phyloP scores from a whole-genome alignment of 1,139 yeast genomes.

The Diutina siamensis region DNA sequence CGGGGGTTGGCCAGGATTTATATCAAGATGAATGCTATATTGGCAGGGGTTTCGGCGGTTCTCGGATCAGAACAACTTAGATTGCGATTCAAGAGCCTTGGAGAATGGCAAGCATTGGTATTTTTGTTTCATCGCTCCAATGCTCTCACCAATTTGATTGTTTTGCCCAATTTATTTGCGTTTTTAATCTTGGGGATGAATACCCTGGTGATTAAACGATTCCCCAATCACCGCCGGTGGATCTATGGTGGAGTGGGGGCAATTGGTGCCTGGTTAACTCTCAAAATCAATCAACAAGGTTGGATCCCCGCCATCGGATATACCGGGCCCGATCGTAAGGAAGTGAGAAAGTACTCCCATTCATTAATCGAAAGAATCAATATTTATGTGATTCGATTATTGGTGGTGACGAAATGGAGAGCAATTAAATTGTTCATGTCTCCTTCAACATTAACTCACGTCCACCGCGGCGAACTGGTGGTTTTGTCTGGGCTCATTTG shows the following conservation, averaged over 20 bases:
- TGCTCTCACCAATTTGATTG: neutral
- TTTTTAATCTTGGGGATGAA: neutral
- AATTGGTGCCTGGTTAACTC: neutral
- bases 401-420: slow-evolving; percentile 3
- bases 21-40: neutral
- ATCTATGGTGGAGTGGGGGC: neutral
- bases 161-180: neutral
- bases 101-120: neutral
- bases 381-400: neutral
- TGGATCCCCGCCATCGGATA: neutral
- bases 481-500: neutral
- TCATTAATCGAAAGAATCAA: neutral
- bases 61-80: neutral
- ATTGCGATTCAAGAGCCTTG: neutral
- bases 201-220: neutral
- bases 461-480: slow-evolving; percentile 2
- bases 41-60: neutral
- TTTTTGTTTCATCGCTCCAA: slow-evolving; percentile 1
- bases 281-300: neutral
- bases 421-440: neutral
- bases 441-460: too few relatives aligned
- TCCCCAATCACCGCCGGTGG: neutral
- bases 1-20: neutral
- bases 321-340: neutral
- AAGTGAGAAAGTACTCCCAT: neutral